Conservation (phyloP, 2,329 filamentous ascomycete species). For the Acephala macrosclerotiorum region DNA sequence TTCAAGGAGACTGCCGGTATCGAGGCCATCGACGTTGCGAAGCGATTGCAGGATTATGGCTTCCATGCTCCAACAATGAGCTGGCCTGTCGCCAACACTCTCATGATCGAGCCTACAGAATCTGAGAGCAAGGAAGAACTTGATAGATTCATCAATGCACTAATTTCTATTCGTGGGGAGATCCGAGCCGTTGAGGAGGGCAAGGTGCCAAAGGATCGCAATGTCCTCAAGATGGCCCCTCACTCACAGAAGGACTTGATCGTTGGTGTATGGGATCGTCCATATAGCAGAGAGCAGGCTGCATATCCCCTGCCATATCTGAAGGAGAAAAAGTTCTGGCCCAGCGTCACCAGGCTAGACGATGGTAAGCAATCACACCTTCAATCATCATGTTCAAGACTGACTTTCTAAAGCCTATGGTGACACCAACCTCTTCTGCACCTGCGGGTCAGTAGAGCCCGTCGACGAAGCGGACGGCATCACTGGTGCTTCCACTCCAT, state of each 20-base stretch:
- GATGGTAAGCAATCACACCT: conserved; percentile 69
- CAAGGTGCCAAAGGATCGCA: conserved; percentile 74
- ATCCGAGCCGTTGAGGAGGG: conserved; percentile 86
- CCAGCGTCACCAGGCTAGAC: conserved; percentile 83
- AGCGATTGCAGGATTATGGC: conserved; percentile 95
- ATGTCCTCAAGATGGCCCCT: conserved; percentile 88
- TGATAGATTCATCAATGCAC: conserved; percentile 89
- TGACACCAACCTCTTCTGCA: conserved; percentile 93
- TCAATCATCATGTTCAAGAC: conserved; percentile 28
- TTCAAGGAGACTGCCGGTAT: conserved; percentile 86
- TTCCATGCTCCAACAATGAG: conserved; percentile 98
- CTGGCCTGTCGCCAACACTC: conserved; percentile 92
- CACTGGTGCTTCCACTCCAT: conserved; percentile 35
- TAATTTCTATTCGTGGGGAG: conserved; percentile 86
- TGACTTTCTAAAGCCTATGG: conserved; percentile 71
- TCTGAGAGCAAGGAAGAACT: conserved; percentile 92
- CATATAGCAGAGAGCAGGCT: conserved; percentile 81
- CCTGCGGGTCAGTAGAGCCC: conserved; percentile 81
- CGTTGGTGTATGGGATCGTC: conserved; percentile 78
- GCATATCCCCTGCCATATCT: conserved; percentile 86
- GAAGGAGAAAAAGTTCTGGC: conserved; percentile 98
- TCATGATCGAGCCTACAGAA: conserved; percentile 98
- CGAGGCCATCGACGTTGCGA: conserved; percentile 94
- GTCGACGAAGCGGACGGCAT: conserved; percentile 39
- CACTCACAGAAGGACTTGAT: conserved; percentile 86